phyloP scores from a whole-genome alignment of 805 yeast species.

The Ogataea neopini region DNA sequence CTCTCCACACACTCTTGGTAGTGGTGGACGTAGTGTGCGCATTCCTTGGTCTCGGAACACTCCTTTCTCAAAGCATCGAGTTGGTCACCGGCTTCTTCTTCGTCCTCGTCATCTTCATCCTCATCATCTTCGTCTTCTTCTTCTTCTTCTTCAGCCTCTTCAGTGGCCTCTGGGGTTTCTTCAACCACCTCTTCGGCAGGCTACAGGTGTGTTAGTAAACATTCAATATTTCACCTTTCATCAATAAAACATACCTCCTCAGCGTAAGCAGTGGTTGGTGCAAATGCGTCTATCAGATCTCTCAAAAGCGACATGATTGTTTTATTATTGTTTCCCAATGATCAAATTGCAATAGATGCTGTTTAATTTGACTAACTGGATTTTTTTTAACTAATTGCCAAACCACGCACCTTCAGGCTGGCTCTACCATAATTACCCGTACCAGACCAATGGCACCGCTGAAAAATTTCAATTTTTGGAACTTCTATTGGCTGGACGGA shows the following conservation, averaged over 20 bases:
- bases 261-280: constrained; percentile 82
- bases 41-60: constrained; percentile 65
- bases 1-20: constrained; percentile 94
- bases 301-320: constrained; percentile 46
- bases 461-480: constrained; percentile 26
- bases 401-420: background rate
- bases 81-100: constrained; percentile 68
- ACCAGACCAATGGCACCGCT: constrained; percentile 5
- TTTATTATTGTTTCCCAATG: background rate
- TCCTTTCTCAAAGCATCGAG: constrained; percentile 64
- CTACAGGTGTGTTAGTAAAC: constrained; percentile 15
- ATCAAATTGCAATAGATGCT: background rate
- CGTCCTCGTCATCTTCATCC: constrained; percentile 42
- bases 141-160: constrained; percentile 53
- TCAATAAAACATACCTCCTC: constrained; percentile 63
- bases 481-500: constrained; percentile 27
- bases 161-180: constrained; percentile 18
- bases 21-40: constrained; percentile 80
- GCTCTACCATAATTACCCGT: constrained; percentile 6
- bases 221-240: background rate
- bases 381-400: background rate
- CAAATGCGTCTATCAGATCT: constrained; percentile 77
- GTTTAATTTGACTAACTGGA: background rate
- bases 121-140: constrained; percentile 42
- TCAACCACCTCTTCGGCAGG: constrained; percentile 32